A percentile compares a stretch with the other conserved stretches of the same genome.
phyloP scores from a whole-genome alignment of 768 basidiomycete species.

The Lentinula sp. region DNA sequence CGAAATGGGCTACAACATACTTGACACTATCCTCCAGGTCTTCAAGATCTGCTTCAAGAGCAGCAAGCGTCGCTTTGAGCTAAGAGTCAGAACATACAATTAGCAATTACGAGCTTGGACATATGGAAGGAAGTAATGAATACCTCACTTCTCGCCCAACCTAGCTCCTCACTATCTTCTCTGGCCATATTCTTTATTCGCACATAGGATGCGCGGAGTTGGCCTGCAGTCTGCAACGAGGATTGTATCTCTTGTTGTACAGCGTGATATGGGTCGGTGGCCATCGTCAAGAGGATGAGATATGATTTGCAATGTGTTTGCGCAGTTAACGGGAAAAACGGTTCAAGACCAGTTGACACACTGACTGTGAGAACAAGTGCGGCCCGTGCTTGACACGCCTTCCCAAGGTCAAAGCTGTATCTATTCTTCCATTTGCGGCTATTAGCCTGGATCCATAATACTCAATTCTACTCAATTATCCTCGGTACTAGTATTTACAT shows the following conservation, averaged over 20 bases:
- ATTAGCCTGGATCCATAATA: too few relatives aligned
- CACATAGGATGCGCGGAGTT: conserved; percentile 68
- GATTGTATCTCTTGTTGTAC: conserved; percentile 80
- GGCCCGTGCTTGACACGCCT: not conserved
- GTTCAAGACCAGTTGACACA: not conserved
- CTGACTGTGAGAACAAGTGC: too few relatives aligned
- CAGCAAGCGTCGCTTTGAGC: conserved; percentile 71
- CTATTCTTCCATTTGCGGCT: not conserved
- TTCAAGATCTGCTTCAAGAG: conserved; percentile 83
- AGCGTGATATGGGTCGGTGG: conserved; percentile 81
- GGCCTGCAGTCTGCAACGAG: conserved; percentile 64
- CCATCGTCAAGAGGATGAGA: conserved; percentile 33
- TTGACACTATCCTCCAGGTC: conserved; percentile 93
- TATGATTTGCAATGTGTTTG: not conserved
- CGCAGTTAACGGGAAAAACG: not conserved
- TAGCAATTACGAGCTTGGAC: not conserved
- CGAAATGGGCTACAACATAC: conserved; percentile 31
- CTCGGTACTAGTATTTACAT: too few relatives aligned
- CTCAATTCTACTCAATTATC: too few relatives aligned
- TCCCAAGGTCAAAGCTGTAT: not conserved
- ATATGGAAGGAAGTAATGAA: conserved; percentile 9
- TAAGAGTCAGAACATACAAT: conserved; percentile 22
- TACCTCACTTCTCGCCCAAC: conserved; percentile 77
- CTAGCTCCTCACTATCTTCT: conserved; percentile 73
- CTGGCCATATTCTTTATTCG: conserved; percentile 73